Conservation (phyloP, 2,329 filamentous ascomycete genomes). For the Sarocladium strictum region DNA sequence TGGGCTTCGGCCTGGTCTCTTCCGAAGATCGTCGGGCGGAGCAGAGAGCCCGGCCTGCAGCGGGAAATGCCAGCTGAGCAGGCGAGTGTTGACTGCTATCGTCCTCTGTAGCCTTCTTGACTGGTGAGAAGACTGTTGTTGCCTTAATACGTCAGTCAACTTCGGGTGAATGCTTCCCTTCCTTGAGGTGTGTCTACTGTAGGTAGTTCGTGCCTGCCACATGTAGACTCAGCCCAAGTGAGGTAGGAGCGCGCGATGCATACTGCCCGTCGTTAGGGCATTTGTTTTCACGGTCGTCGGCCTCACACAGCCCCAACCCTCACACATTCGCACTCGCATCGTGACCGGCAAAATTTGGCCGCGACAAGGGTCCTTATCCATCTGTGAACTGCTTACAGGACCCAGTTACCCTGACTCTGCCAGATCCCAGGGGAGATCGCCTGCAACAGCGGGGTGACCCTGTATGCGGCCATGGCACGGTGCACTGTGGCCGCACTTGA, state of each 20-base stretch:
- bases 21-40: slow-evolving; percentile 1
- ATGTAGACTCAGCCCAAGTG: too few species aligned
- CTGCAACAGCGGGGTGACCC: background rate
- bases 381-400: too few species aligned
- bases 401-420: too few species aligned
- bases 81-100: background rate
- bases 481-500: background rate
- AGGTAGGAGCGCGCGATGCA: too few species aligned
- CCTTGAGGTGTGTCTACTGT: background rate
- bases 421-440: background rate
- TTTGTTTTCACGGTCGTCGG: background rate
- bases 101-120: background rate
- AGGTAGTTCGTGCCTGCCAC: too few species aligned
- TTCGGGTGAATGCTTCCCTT: background rate
- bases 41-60: background rate
- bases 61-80: background rate
- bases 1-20: background rate
- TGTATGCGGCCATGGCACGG: slow-evolving; percentile 1
- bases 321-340: slow-evolving; percentile 6
- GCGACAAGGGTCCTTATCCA: background rate
- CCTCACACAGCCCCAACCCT: background rate
- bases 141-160: too few species aligned
- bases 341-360: background rate
- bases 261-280: too few species aligned
- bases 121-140: too few species aligned